A percentile compares a stretch with the other conserved stretches of the same genome.
These are phyloP conservation scores for Pythium utonaiense DNA, from an alignment of 352 stramenopile genomes.

Conservation along the genomic window DNA sequence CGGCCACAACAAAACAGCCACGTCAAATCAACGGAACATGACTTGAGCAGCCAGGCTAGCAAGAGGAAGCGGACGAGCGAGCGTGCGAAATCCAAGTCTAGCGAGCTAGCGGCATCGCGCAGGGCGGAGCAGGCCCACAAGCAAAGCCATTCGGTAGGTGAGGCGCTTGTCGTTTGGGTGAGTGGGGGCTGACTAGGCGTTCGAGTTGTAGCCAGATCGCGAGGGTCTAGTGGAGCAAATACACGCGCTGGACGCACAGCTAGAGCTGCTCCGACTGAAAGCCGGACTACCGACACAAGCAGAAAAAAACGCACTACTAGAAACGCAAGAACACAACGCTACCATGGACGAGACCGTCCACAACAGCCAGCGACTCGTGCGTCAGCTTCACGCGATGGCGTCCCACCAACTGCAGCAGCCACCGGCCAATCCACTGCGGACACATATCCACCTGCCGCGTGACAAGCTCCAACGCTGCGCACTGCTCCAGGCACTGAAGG, in stretches of 20 bases:
- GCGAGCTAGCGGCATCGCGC: too few relatives aligned
- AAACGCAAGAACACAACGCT: not conserved
- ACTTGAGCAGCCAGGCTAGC: too few relatives aligned
- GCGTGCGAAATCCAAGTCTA: too few relatives aligned
- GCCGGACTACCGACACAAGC: not conserved
- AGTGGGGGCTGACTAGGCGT: not conserved
- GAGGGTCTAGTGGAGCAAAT: slow-evolving; percentile 5
- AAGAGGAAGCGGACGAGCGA: too few relatives aligned
- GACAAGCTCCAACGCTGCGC: not conserved
- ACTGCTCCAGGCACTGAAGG: not conserved
- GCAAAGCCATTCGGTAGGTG: too few relatives aligned
- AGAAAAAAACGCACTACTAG: not conserved
- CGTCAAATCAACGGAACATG: too few relatives aligned
- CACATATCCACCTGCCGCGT: not conserved
- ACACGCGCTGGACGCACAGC: not conserved
- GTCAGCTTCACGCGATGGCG: not conserved
- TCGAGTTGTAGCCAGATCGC: slow-evolving; percentile 4
- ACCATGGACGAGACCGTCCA: slow-evolving; percentile 1
- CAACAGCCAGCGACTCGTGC: not conserved
- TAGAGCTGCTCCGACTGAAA: not conserved
- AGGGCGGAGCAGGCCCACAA: not conserved
- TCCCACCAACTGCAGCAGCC: not conserved
- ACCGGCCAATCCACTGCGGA: not conserved
- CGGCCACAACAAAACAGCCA: too few relatives aligned
- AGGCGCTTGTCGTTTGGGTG: slow-evolving; percentile 9